Conservation (phyloP, 2,329 filamentous ascomycete genomes). For the Hirsutella rhossiliensis region DNA sequence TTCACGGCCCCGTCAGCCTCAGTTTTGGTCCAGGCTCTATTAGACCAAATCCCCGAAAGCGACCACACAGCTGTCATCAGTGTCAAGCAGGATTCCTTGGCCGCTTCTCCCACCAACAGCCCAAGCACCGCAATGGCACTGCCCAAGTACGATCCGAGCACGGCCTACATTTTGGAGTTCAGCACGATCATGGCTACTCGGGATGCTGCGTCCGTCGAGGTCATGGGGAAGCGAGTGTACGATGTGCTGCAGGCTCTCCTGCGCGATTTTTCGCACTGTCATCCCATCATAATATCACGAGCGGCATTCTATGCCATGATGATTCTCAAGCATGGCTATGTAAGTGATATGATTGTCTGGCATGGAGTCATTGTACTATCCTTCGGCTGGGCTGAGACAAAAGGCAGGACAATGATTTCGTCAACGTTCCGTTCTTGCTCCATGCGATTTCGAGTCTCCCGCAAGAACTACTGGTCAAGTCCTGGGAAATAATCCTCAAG, state of each 20-base stretch:
- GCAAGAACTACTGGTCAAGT: constrained; percentile 62
- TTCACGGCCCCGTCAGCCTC: constrained; percentile 20
- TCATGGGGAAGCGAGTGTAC: constrained; percentile 68
- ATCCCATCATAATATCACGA: constrained; percentile 73
- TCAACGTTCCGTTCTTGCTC: constrained; percentile 81
- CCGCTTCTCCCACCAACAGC: constrained; percentile 47
- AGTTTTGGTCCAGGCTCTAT: constrained; percentile 51
- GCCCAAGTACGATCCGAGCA: constrained; percentile 68
- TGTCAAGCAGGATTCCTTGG: constrained; percentile 74
- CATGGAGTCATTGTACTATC: not conserved
- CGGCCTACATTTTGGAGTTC: constrained; percentile 86
- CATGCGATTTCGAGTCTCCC: constrained; percentile 86
- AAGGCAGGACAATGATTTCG: constrained; percentile 69
- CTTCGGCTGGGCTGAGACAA: constrained; percentile 14
- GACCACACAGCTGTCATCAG: constrained; percentile 65
- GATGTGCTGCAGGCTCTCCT: constrained; percentile 72
- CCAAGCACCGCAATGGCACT: constrained; percentile 18
- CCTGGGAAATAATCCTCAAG: constrained; percentile 63
- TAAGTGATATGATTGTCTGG: constrained; percentile 32
- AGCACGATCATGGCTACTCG: constrained; percentile 71
- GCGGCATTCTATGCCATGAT: constrained; percentile 78
- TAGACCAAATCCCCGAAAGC: constrained; percentile 80
- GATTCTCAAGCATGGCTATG: constrained; percentile 73
- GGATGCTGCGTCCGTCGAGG: constrained; percentile 58
- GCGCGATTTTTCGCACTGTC: constrained; percentile 65